These are phyloP conservation scores for Pseudonitzschia multiseries DNA, from an alignment of 108 stramenopile species.

Conservation along the genomic window DNA sequence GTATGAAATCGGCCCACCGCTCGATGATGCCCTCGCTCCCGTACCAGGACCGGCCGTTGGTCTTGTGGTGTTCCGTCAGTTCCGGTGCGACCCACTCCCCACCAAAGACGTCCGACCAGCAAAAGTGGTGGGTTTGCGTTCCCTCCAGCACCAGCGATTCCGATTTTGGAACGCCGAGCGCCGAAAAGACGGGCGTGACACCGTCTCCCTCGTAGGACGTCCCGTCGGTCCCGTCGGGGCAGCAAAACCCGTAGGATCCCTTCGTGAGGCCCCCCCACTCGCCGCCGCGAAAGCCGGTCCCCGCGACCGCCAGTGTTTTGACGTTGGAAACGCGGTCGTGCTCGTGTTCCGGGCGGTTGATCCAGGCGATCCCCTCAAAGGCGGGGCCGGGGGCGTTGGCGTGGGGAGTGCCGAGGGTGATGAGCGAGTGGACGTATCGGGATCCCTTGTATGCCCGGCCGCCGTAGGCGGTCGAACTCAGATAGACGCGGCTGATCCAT, in stretches of 20 bases:
- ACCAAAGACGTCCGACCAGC: slow-evolving; percentile 66
- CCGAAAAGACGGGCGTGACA: slow-evolving; percentile 59
- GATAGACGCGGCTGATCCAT: slow-evolving; percentile 66
- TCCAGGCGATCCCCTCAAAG: slow-evolving; percentile 42
- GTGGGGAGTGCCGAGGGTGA: slow-evolving; percentile 69
- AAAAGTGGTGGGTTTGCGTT: slow-evolving; percentile 53
- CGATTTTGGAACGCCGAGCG: slow-evolving; percentile 48
- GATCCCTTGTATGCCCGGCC: slow-evolving; percentile 59
- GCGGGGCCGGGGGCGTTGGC: slow-evolving; percentile 67
- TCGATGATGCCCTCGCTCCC: slow-evolving; percentile 60
- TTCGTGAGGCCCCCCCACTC: slow-evolving; percentile 56
- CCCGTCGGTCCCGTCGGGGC: slow-evolving; percentile 54
- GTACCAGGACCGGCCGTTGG: slow-evolving; percentile 65
- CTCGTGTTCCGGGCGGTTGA: slow-evolving; percentile 30
- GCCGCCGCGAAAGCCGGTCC: slow-evolving; percentile 60
- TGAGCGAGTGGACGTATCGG: slow-evolving; percentile 53
- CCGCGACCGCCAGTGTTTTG: slow-evolving; percentile 57
- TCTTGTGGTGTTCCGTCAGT: slow-evolving; percentile 42
- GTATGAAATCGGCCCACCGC: slow-evolving; percentile 51
- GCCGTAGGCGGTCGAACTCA: slow-evolving; percentile 56
- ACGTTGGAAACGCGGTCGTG: slow-evolving; percentile 15
- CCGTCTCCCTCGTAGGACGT: slow-evolving; percentile 68
- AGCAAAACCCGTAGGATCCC: slow-evolving; percentile 65
- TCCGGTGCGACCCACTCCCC: slow-evolving; percentile 60
- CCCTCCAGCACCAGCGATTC: slow-evolving; percentile 45